Conservation (phyloP, 1,284 basidiomycete species). For the Coniferiporia sulphurascens region DNA sequence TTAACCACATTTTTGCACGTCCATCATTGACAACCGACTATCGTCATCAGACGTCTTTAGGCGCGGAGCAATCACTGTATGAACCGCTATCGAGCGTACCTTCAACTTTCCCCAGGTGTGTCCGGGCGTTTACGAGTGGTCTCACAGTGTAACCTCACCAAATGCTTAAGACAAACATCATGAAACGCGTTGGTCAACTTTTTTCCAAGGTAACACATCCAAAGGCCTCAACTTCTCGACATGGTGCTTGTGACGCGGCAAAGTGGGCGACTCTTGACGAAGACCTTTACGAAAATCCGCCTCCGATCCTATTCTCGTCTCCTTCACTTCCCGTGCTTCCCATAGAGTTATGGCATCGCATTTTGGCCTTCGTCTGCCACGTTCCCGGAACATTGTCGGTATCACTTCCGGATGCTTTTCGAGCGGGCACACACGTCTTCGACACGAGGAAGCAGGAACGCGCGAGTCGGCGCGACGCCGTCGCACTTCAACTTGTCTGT, state of each 20-base stretch:
- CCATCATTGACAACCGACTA: no score
- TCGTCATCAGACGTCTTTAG: no score
- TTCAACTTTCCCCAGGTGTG: not conserved
- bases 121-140: not conserved
- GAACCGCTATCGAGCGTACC: no score
- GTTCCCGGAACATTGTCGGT: not conserved
- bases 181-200: not conserved
- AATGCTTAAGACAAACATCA: not conserved
- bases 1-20: no score
- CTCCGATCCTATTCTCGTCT: not conserved
- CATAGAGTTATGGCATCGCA: constrained; percentile 1
- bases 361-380: not conserved
- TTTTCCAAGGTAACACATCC: not conserved
- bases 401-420: not conserved
- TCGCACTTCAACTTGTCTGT: constrained; percentile 3
- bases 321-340: not conserved
- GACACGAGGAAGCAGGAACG: not conserved
- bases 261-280: not conserved
- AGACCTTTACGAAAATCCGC: not conserved
- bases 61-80: no score
- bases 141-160: not conserved
- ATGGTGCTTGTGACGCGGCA: not conserved
- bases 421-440: not conserved
- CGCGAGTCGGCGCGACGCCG: not conserved
- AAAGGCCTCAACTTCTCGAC: not conserved